phyloP scores from a whole-genome alignment of 345 rosid genomes.

The Moricandia moricandioides region DNA sequence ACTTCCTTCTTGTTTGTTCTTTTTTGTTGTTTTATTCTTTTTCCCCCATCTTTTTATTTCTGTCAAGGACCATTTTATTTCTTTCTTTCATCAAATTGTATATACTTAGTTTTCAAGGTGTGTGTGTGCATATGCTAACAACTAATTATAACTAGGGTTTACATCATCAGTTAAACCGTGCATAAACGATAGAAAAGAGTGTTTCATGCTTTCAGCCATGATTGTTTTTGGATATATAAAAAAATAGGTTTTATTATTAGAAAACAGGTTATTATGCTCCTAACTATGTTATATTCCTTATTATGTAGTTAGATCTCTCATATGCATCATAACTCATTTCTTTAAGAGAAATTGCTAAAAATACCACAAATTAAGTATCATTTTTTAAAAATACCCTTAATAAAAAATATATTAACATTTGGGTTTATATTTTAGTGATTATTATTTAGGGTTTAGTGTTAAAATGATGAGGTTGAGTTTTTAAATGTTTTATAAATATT shows the following conservation, averaged over 20 bases:
- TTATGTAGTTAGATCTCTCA: not conserved
- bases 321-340: not conserved
- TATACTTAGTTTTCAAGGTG: not conserved
- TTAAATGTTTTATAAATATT: no score
- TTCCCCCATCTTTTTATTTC: not conserved
- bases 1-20: conserved; percentile 35
- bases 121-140: not conserved
- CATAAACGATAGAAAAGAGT: not conserved
- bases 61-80: not conserved
- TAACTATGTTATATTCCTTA: not conserved
- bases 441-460: no score
- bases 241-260: not conserved
- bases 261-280: not conserved
- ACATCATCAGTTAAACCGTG: not conserved
- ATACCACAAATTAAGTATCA: no score
- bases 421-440: no score
- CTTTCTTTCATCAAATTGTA: not conserved
- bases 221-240: not conserved
- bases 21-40: conserved; percentile 25
- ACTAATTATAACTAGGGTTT: not conserved
- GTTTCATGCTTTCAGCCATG: not conserved
- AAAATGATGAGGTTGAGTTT: no score
- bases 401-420: no score
- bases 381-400: no score
- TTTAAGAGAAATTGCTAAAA: no score